phyloP scores from a whole-genome alignment of 805 yeast genomes.

The Saccharomycopsis synnaedendra region DNA sequence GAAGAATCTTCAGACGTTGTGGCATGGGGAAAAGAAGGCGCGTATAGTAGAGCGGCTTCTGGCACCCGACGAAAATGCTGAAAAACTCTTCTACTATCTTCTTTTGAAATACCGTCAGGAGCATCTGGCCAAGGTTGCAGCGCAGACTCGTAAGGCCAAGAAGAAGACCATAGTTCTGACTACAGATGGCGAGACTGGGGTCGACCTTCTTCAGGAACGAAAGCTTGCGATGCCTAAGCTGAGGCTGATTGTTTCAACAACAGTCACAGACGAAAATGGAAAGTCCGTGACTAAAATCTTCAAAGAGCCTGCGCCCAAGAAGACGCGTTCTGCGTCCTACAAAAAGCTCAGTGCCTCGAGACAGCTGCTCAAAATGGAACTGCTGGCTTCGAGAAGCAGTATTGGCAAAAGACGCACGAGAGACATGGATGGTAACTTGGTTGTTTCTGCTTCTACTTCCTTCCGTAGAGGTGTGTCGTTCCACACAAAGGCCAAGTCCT shows the following conservation, averaged over 20 bases:
- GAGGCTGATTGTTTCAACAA: constrained; percentile 30
- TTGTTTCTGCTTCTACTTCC: constrained; percentile 22
- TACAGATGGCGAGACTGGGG: constrained; percentile 11
- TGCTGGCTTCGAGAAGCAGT: constrained; percentile 1
- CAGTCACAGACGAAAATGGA: constrained; percentile 24
- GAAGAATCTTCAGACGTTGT: constrained; percentile 63
- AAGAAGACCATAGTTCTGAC: constrained; percentile 13
- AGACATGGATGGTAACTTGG: constrained; percentile 20
- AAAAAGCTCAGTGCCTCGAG: constrained; percentile 12
- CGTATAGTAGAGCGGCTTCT: constrained; percentile 41
- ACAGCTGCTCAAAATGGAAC: constrained; percentile 2
- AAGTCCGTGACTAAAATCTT: constrained; percentile 9
- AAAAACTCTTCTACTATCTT: constrained; percentile 71
- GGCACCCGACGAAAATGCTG: constrained; percentile 51
- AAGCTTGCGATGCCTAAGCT: constrained; percentile 26
- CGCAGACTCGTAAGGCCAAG: constrained; percentile 21
- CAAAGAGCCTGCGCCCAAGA: constrained; percentile 11
- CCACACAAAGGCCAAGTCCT: constrained; percentile 18
- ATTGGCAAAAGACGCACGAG: constrained; percentile 18
- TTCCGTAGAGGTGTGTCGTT: constrained; percentile 24
- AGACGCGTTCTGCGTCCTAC: constrained; percentile 9
- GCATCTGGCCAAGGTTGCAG: constrained; percentile 25
- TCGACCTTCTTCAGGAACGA: constrained; percentile 12
- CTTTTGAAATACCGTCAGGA: constrained; percentile 65
- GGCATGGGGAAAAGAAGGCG: constrained; percentile 63